These are phyloP conservation scores for Spathaspora hagerdaliae DNA, from an alignment of 805 yeast genomes.

Conservation along the genomic window DNA sequence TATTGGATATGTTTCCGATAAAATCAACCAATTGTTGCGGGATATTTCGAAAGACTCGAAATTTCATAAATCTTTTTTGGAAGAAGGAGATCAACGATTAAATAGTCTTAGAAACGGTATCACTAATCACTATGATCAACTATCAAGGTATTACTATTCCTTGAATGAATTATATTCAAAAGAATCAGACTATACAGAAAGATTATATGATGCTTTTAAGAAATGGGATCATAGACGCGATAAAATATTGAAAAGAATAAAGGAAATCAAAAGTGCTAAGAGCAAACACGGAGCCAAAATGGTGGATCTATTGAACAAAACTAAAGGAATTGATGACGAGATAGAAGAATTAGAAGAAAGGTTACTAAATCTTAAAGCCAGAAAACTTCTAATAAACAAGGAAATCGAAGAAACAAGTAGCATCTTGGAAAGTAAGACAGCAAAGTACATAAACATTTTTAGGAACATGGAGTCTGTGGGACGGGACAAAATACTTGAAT, in stretches of 20 bases:
- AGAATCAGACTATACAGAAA: slow-evolving; percentile 27
- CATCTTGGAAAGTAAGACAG: slow-evolving; percentile 45
- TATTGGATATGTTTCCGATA: slow-evolving; percentile 10
- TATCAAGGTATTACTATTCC: slow-evolving; percentile 42
- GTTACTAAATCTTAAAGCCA: slow-evolving; percentile 27
- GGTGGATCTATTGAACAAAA: slow-evolving; percentile 27
- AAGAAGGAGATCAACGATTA: slow-evolving; percentile 31
- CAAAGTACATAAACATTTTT: slow-evolving; percentile 41
- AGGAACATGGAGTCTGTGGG: slow-evolving; percentile 37
- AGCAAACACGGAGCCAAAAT: slow-evolving; percentile 43
- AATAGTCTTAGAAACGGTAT: slow-evolving; percentile 24
- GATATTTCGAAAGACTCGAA: slow-evolving; percentile 19
- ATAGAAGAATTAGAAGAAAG: slow-evolving; percentile 35
- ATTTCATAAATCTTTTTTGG: slow-evolving; percentile 23
- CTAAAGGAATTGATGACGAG: slow-evolving; percentile 30
- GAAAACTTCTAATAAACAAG: slow-evolving; percentile 25
- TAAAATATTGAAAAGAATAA: slow-evolving; percentile 30
- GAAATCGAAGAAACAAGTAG: slow-evolving; percentile 48
- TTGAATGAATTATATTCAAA: slow-evolving; percentile 43
- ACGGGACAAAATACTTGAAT: slow-evolving; percentile 22
- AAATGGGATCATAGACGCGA: slow-evolving; percentile 39
- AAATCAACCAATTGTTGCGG: slow-evolving; percentile 9
- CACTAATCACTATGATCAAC: slow-evolving; percentile 24
- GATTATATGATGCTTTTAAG: slow-evolving; percentile 25
- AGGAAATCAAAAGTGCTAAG: slow-evolving; percentile 34